Conservation (phyloP, 495 filamentous ascomycete species). For the Penicillium chermesinum region DNA sequence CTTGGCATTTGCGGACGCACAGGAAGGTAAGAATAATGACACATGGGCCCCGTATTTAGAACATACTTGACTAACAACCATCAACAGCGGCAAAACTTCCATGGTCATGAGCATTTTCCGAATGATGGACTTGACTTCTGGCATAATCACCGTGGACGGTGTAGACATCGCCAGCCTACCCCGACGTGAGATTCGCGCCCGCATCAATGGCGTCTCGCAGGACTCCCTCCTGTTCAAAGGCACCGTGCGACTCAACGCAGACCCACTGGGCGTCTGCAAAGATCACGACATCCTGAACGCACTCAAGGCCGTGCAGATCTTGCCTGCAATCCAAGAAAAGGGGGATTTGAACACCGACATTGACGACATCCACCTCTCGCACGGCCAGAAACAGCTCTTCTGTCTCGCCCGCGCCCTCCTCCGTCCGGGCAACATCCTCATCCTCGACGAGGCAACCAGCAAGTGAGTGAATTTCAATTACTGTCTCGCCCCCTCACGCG, state of each 20-base stretch:
- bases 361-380: constrained; percentile 46
- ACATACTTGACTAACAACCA: not conserved
- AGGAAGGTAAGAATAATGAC: constrained; percentile 32
- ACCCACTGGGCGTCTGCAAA: constrained; percentile 29
- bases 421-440: constrained; percentile 39
- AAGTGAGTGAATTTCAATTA: constrained; percentile 30
- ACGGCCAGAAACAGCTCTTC: constrained; percentile 62
- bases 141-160: constrained; percentile 45
- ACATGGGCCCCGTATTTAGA: not conserved
- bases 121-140: constrained; percentile 43
- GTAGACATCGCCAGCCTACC: constrained; percentile 44
- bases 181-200: constrained; percentile 42
- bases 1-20: constrained; percentile 49
- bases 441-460: constrained; percentile 51
- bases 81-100: constrained; percentile 43
- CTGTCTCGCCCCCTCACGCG: constrained; percentile 13
- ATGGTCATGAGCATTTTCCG: constrained; percentile 50
- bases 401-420: constrained; percentile 59
- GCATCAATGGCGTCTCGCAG: constrained; percentile 52
- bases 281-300: constrained; percentile 40
- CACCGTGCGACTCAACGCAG: constrained; percentile 45
- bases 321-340: constrained; percentile 42
- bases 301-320: constrained; percentile 46
- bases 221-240: constrained; percentile 50
- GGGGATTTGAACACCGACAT: constrained; percentile 50